Evolutionary conservation across 306 rosid genomes (phyloP).

Genomic region (Vachellia collinsii): DNA sequence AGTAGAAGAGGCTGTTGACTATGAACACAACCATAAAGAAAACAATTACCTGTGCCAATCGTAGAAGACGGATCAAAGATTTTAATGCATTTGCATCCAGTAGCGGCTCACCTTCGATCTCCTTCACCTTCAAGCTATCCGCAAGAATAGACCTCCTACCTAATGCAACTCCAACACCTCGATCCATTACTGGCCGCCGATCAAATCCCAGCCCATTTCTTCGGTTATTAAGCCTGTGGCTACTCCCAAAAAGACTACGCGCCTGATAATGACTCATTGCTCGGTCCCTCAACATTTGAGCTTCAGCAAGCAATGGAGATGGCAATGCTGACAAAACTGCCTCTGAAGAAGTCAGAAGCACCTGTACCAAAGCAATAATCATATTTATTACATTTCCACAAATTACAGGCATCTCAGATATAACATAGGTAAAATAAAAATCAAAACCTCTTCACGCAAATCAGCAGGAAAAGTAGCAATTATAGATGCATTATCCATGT

Average conservation of each 20-base stretch:
- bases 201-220: conserved; percentile 96
- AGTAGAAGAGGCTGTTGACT: conserved; percentile 19
- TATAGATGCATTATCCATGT: conserved; percentile 97
- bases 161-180: conserved; percentile 93
- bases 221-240: conserved; percentile 77
- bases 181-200: conserved; percentile 82
- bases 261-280: conserved; percentile 99
- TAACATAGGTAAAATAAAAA: conserved; percentile 29
- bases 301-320: conserved; percentile 93
- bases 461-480: conserved; percentile 99
- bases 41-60: conserved; percentile 84
- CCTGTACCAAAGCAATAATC: conserved; percentile 54
- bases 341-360: conserved; percentile 94
- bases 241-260: conserved; percentile 79
- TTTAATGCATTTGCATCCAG: conserved; percentile 83
- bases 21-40: conserved; percentile 33
- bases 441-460: conserved; percentile 93
- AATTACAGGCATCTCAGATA: conserved; percentile 19
- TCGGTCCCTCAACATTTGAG: conserved; percentile 92
- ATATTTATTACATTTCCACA: conserved; percentile 20
- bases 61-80: conserved; percentile 88
- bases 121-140: conserved; percentile 78
- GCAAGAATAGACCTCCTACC: conserved; percentile 80
- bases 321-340: conserved; percentile 96
- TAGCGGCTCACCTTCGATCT: conserved; percentile 90